Evolutionary conservation across 495 filamentous ascomycete genomes (phyloP).

Genomic region (Trichocladium uniseriatum): DNA sequence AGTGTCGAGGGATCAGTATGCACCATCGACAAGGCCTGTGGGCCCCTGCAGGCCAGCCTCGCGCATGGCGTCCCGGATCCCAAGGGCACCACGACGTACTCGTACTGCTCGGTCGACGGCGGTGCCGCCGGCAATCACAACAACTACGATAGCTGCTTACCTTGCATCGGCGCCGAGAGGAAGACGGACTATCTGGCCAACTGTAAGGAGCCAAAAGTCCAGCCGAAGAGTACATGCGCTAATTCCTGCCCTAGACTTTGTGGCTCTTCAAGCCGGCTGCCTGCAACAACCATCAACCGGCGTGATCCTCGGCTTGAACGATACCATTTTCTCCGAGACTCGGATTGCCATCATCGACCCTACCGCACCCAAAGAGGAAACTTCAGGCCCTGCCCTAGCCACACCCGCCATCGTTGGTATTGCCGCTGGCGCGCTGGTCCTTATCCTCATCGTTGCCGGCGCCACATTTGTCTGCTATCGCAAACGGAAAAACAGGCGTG

Average conservation of each 20-base stretch:
- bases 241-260: constrained; percentile 27
- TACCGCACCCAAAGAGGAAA: constrained; percentile 7
- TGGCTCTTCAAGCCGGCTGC: constrained; percentile 42
- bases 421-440: constrained; percentile 25
- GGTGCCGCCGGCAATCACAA: constrained; percentile 19
- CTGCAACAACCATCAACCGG: constrained; percentile 37
- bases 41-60: constrained; percentile 24
- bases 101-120: constrained; percentile 31
- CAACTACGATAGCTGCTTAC: constrained; percentile 25
- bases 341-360: constrained; percentile 37
- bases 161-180: constrained; percentile 32
- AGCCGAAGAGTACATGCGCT: not conserved
- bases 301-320: constrained; percentile 34
- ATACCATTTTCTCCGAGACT: constrained; percentile 37
- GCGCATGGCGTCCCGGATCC: constrained; percentile 26
- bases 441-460: constrained; percentile 25
- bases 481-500: constrained; percentile 30
- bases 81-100: constrained; percentile 24
- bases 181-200: constrained; percentile 33
- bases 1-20: constrained; percentile 32
- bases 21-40: constrained; percentile 35
- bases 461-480: constrained; percentile 31
- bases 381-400: constrained; percentile 13
- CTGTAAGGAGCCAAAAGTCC: constrained; percentile 17
- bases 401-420: constrained; percentile 34